Percentiles rank a stretch among this genome's conserved stretches.
phyloP scores from a whole-genome alignment of 176 grass and related monocot genomes.

The Bolboschoenus planiculmis region DNA sequence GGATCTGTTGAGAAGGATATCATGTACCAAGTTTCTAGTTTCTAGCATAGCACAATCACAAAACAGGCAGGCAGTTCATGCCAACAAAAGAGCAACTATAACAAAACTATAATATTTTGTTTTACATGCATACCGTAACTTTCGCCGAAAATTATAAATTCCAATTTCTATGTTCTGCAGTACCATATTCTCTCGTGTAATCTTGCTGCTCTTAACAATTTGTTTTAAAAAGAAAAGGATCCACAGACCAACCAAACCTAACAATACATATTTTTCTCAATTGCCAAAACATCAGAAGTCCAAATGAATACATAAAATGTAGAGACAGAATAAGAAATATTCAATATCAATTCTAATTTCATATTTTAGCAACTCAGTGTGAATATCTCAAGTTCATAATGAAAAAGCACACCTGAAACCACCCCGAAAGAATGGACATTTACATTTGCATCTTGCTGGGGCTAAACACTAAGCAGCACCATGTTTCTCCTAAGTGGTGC shows the following conservation, averaged over 20 bases:
- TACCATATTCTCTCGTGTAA: neutral
- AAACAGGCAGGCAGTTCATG: too few relatives aligned
- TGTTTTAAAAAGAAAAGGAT: neutral
- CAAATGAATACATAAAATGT: neutral
- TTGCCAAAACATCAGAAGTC: neutral
- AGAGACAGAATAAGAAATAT: constrained; percentile 2
- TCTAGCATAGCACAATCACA: too few relatives aligned
- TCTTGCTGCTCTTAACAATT: neutral
- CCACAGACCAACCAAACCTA: neutral
- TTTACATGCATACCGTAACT: neutral
- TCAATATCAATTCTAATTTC: neutral
- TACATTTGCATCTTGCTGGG: neutral
- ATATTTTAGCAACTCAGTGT: neutral
- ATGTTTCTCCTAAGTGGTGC: neutral
- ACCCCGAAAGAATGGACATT: neutral
- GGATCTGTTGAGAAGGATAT: too few relatives aligned
- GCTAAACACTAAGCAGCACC: neutral
- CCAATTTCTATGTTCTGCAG: neutral
- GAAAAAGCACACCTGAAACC: neutral
- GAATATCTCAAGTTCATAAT: neutral
- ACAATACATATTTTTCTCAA: neutral
- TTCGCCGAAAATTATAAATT: neutral
- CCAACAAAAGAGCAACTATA: too few relatives aligned
- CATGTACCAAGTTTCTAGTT: too few relatives aligned
- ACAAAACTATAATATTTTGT: neutral